Percentiles rank a stretch among this genome's conserved stretches.
These are phyloP conservation scores for Penicillium sp. DNA, from an alignment of 2,329 filamentous ascomycete species.

Conservation along the genomic window DNA sequence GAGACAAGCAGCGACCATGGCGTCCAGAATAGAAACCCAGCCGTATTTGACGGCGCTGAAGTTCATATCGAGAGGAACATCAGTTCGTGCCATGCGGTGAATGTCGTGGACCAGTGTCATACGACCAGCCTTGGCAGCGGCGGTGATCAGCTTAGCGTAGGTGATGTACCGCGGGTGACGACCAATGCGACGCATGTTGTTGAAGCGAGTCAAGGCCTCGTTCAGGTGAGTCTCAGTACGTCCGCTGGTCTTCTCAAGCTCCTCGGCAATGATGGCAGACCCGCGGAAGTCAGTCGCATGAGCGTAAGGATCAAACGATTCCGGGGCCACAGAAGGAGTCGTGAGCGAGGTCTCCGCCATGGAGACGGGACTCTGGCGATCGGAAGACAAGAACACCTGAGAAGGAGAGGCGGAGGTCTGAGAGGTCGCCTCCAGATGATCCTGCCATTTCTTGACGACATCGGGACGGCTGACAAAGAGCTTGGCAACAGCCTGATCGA, in stretches of 20 bases:
- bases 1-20: conserved; percentile 91
- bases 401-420: conserved; percentile 35
- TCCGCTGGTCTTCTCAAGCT: conserved; percentile 75
- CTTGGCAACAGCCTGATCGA: conserved; percentile 57
- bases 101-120: conserved; percentile 81
- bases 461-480: conserved; percentile 48
- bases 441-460: conserved; percentile 55
- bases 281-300: conserved; percentile 89
- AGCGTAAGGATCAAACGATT: conserved; percentile 86
- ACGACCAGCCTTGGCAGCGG: conserved; percentile 79
- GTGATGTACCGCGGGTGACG: conserved; percentile 93
- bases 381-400: conserved; percentile 33
- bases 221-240: conserved; percentile 69
- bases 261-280: conserved; percentile 83
- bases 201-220: conserved; percentile 77
- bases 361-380: conserved; percentile 40
- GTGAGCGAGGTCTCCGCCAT: conserved; percentile 47
- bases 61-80: conserved; percentile 79
- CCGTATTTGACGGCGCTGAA: conserved; percentile 87
- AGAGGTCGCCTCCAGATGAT: conserved; percentile 47
- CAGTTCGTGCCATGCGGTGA: conserved; percentile 79
- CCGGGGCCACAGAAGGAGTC: conserved; percentile 64
- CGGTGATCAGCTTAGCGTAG: conserved; percentile 90
- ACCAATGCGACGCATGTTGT: conserved; percentile 87
- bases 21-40: conserved; percentile 93